phyloP scores from a whole-genome alignment of 164 flowering plant genomes.

The Taxillus chinensis region DNA sequence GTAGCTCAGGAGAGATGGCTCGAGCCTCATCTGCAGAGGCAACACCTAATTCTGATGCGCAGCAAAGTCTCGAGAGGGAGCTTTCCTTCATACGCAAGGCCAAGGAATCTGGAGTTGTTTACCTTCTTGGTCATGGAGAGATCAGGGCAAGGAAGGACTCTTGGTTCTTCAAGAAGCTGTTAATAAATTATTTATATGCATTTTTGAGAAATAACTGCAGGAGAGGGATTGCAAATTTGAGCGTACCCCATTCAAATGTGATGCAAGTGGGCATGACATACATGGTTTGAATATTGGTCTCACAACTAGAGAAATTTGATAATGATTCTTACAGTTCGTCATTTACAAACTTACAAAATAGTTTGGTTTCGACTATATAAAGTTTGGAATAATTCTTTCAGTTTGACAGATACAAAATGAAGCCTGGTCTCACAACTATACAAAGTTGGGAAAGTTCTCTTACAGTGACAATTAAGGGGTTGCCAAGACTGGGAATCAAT shows the following conservation, averaged over 20 bases:
- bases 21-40: constrained; percentile 20
- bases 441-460: too few species aligned
- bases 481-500: too few species aligned
- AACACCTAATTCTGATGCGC: constrained; percentile 29
- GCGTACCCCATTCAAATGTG: constrained; percentile 81
- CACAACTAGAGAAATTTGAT: too few species aligned
- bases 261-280: constrained; percentile 99
- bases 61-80: constrained; percentile 81
- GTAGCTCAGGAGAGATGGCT: constrained; percentile 43
- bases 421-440: too few species aligned
- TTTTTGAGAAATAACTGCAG: constrained; percentile 92
- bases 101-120: constrained; percentile 92
- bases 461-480: too few species aligned
- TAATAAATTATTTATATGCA: constrained; percentile 87
- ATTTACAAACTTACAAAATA: too few species aligned
- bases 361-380: too few species aligned
- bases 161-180: constrained; percentile 88
- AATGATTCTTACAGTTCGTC: too few species aligned
- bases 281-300: constrained; percentile 55
- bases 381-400: too few species aligned
- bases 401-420: too few species aligned
- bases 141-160: constrained; percentile 94
- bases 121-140: constrained; percentile 95
- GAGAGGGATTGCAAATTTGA: constrained; percentile 78
- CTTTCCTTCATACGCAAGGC: constrained; percentile 81